Evolutionary conservation across 768 basidiomycete genomes (phyloP).

Genomic region (Favolaschia claudopus): DNA sequence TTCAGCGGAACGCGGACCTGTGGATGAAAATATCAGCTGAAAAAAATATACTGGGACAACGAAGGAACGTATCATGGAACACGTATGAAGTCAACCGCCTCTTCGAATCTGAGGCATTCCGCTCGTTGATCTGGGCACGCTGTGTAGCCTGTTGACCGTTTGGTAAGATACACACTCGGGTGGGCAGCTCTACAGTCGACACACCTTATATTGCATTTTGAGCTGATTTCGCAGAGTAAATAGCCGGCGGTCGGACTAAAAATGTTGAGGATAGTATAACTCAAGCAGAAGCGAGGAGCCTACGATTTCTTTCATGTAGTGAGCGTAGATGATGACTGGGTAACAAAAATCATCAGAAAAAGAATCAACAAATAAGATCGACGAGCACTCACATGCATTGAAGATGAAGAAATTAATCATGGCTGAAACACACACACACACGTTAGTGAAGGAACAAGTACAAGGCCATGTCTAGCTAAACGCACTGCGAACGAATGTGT

Average conservation of each 20-base stretch:
- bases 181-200: conserved; percentile 11
- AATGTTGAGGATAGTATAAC: conserved; percentile 31
- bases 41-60: conserved; percentile 5
- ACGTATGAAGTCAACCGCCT: conserved; percentile 81
- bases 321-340: conserved; percentile 76
- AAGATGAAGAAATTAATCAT: conserved; percentile 80
- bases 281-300: conserved; percentile 23
- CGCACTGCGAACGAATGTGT: conserved; percentile 13
- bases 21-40: too few species aligned
- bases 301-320: conserved; percentile 70
- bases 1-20: conserved; percentile 86
- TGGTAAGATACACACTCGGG: neutral
- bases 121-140: conserved; percentile 80
- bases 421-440: conserved; percentile 44
- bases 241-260: conserved; percentile 72
- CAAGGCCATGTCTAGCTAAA: neutral
- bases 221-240: conserved; percentile 78
- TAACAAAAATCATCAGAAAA: neutral
- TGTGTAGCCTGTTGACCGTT: conserved; percentile 66
- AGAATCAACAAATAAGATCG: neutral
- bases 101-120: conserved; percentile 82
- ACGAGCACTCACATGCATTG: conserved; percentile 61
- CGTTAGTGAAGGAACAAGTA: neutral
- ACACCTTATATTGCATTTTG: conserved; percentile 71
- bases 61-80: conserved; percentile 72